Evolutionary conservation across 2,329 filamentous ascomycete species (phyloP), one percentile per base, ranked within the genome.

Genomic region (Pochonia chlamydosporia): DNA sequence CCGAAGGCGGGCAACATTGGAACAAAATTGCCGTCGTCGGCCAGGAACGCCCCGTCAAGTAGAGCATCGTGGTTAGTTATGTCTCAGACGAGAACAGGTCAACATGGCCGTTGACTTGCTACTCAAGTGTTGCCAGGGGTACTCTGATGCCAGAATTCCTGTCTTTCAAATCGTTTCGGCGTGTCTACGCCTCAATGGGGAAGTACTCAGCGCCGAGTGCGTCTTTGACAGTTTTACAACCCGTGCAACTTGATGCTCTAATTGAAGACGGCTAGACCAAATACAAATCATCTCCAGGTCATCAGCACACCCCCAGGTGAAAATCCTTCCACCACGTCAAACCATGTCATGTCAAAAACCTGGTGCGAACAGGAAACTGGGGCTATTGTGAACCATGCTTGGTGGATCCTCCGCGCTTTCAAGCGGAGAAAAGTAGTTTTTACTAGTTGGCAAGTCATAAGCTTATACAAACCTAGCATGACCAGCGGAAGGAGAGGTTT

Each of bases 31-130:
- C 5, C 39, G 11, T n/a, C 14, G 24, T 18, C 28, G 25, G n/a
- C 25, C 16, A 42, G 40, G 25, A 14, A 33, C 41, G 41, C 26
- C 41, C 41, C 41, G 20, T n/a, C n/a, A n/a, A n/a, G n/a, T n/a
- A n/a, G n/a, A n/a, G n/a, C n/a, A n/a, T n/a, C n/a, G n/a, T n/a
- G n/a, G n/a, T n/a, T n/a, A n/a, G 9, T 10, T 13, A 16, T 47
- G 46, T 44, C 46, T 48, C 26, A 25, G 35, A 40, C 18, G 46
- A 43, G 40, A 43, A 26, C 46, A 44, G 46, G 10, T 10, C 37
- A 41, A 26, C 37, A 40, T 5, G n/a, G n/a, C 5, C n/a, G n/a
- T 35, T 16, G 31, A 18, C 31, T 35, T n/a, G 31, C 31, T 18
- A 6, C 14, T 24, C 37, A 7, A 28, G 25, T 35, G 45, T 47